Evolutionary conservation across 306 rosid genomes (phyloP).

Genomic region (Trifolium pratense): DNA sequence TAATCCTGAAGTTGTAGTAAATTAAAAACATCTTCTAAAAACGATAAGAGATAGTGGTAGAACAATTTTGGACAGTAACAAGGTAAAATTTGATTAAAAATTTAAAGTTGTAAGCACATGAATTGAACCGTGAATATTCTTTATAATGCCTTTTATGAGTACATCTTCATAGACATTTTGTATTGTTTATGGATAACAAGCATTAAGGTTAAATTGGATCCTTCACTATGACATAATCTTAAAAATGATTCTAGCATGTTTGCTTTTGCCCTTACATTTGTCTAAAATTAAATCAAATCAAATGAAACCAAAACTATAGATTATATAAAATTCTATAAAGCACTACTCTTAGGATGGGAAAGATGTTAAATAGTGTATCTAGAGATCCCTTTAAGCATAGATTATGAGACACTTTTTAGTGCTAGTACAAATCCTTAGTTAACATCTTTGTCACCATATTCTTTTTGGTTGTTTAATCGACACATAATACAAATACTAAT

Average conservation of each 20-base stretch:
- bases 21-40: too few relatives aligned
- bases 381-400: slow-evolving; percentile 41
- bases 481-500: slow-evolving; percentile 30
- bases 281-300: slow-evolving; percentile 27
- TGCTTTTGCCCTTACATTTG: slow-evolving; percentile 29
- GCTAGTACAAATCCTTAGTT: slow-evolving; percentile 38
- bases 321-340: slow-evolving; percentile 37
- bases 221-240: slow-evolving; percentile 12
- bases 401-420: slow-evolving; percentile 44
- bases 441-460: slow-evolving; percentile 44
- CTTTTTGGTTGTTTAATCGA: slow-evolving; percentile 42
- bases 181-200: slow-evolving; percentile 4
- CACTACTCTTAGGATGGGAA: slow-evolving; percentile 37
- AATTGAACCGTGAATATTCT: neutral
- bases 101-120: neutral
- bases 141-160: neutral
- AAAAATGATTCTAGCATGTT: slow-evolving; percentile 29
- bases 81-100: too few relatives aligned
- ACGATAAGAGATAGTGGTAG: too few relatives aligned
- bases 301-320: slow-evolving; percentile 31
- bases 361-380: slow-evolving; percentile 35
- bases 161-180: neutral
- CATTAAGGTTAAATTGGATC: slow-evolving; percentile 6
- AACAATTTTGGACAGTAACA: too few relatives aligned
- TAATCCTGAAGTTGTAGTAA: too few relatives aligned